Conservation (phyloP, 2,329 filamentous ascomycete species). For the Aspergillus pseudotamarii region DNA sequence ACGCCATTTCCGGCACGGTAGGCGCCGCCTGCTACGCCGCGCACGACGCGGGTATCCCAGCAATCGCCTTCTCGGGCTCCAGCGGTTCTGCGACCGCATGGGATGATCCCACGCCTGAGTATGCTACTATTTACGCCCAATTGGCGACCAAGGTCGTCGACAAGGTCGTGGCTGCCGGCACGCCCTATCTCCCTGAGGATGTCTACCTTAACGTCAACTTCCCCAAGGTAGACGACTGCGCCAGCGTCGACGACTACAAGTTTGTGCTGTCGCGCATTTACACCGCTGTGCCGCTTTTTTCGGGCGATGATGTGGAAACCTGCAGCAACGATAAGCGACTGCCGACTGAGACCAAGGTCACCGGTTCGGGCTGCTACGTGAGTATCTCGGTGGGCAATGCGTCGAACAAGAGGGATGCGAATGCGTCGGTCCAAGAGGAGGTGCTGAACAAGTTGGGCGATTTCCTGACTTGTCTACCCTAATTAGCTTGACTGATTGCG, state of each 20-base stretch:
- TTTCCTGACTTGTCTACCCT: slow-evolving; percentile 52
- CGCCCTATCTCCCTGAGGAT: slow-evolving; percentile 64
- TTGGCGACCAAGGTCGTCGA: slow-evolving; percentile 62
- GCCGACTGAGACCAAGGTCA: slow-evolving; percentile 62
- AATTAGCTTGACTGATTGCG: background rate
- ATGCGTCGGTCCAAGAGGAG: slow-evolving; percentile 53
- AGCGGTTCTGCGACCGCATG: slow-evolving; percentile 56
- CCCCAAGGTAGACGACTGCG: slow-evolving; percentile 57
- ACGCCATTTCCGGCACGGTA: slow-evolving; percentile 68
- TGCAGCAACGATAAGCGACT: slow-evolving; percentile 57
- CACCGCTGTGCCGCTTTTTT: slow-evolving; percentile 42
- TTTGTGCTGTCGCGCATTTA: slow-evolving; percentile 67
- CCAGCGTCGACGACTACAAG: slow-evolving; percentile 57
- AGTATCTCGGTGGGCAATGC: slow-evolving; percentile 66
- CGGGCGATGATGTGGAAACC: slow-evolving; percentile 55
- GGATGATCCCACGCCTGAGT: slow-evolving; percentile 50
- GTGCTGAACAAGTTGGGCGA: slow-evolving; percentile 56
- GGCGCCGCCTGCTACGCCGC: slow-evolving; percentile 65
- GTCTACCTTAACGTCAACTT: slow-evolving; percentile 73
- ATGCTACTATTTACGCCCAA: slow-evolving; percentile 65
- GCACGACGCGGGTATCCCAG: slow-evolving; percentile 58
- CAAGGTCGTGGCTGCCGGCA: slow-evolving; percentile 57
- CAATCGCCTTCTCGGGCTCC: slow-evolving; percentile 68
- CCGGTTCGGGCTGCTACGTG: slow-evolving; percentile 59
- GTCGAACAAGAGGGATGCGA: slow-evolving; percentile 61